Percentiles rank a stretch among this genome's conserved stretches.
Evolutionary conservation across 805 yeast species (phyloP).

Genomic region (Sugiyamaella lignohabitans): DNA sequence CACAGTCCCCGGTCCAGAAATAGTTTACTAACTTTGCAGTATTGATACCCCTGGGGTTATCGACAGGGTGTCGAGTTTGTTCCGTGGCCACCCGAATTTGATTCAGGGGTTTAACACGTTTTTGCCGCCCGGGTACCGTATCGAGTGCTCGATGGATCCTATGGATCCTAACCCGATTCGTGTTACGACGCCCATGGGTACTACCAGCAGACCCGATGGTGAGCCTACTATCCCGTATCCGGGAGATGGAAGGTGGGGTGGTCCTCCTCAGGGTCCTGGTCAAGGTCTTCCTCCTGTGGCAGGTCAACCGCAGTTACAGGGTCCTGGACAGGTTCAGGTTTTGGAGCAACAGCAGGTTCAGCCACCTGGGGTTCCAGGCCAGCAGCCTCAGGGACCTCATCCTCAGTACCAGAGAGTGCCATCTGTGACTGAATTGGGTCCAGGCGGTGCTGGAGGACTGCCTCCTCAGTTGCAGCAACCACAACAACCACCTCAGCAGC

Average conservation of each 20-base stretch:
- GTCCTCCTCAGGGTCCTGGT: constrained; percentile 1
- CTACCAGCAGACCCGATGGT: constrained; percentile 57
- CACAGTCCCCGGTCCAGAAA: no score
- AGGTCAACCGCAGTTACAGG: constrained; percentile 6
- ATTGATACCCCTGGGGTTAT: constrained; percentile 98
- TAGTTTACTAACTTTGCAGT: constrained; percentile 14
- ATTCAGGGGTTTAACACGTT: constrained; percentile 98
- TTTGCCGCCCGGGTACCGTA: constrained; percentile 90
- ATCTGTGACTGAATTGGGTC: no score
- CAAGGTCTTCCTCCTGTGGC: constrained; percentile 10
- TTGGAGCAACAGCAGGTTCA: constrained; percentile 5
- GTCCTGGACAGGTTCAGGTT: constrained; percentile 10
- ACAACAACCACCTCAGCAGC: constrained; percentile 26
- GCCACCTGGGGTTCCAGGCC: constrained; percentile 4
- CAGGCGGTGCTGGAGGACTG: no score
- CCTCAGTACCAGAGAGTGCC: no score
- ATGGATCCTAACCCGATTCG: constrained; percentile 86
- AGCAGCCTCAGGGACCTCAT: not conserved
- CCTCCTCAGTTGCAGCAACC: constrained; percentile 20
- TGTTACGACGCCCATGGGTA: constrained; percentile 94
- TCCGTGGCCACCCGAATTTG: constrained; percentile 84
- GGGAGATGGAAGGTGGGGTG: constrained; percentile 9
- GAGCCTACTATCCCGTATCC: constrained; percentile 27
- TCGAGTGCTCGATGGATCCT: constrained; percentile 85
- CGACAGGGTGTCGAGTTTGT: constrained; percentile 84